Percentiles rank a stretch among this genome's conserved stretches.
These are phyloP conservation scores for Bacterosira constricta DNA, from an alignment of 108 stramenopile species.

Conservation along the genomic window DNA sequence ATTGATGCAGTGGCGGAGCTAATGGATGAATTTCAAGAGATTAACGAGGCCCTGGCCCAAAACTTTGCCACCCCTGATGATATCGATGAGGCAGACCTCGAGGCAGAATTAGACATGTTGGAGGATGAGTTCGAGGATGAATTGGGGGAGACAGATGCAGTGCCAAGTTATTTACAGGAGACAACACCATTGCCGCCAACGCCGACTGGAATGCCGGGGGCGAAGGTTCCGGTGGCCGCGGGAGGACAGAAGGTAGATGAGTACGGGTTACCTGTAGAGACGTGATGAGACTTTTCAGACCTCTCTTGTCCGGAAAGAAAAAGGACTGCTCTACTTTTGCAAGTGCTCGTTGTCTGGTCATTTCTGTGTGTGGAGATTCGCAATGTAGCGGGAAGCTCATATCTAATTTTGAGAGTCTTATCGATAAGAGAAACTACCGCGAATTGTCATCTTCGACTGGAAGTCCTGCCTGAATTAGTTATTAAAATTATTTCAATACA, in stretches of 20 bases:
- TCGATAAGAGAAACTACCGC: too few relatives aligned
- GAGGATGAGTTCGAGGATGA: conserved; percentile 92
- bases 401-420: too few relatives aligned
- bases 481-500: too few relatives aligned
- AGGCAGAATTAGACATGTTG: conserved; percentile 96
- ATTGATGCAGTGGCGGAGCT: conserved; percentile 83
- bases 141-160: conserved; percentile 48
- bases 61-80: conserved; percentile 95
- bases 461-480: too few relatives aligned
- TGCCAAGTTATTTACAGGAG: conserved; percentile 70
- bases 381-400: too few relatives aligned
- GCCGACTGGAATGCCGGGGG: conserved; percentile 46
- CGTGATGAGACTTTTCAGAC: not conserved
- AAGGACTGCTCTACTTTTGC: too few relatives aligned
- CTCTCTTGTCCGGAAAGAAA: too few relatives aligned
- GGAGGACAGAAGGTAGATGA: conserved; percentile 51
- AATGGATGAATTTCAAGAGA: conserved; percentile 95
- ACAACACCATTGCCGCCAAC: conserved; percentile 51
- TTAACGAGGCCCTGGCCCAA: conserved; percentile 93
- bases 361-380: too few relatives aligned
- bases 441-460: too few relatives aligned
- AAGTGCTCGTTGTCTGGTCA: too few relatives aligned
- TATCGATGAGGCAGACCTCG: conserved; percentile 96
- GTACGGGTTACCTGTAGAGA: conserved; percentile 63
- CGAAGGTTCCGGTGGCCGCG: conserved; percentile 41